A percentile compares a stretch with the other conserved stretches of the same genome.
phyloP scores from a whole-genome alignment of 1,284 basidiomycete species.

The Agroathelia rolfsii region DNA sequence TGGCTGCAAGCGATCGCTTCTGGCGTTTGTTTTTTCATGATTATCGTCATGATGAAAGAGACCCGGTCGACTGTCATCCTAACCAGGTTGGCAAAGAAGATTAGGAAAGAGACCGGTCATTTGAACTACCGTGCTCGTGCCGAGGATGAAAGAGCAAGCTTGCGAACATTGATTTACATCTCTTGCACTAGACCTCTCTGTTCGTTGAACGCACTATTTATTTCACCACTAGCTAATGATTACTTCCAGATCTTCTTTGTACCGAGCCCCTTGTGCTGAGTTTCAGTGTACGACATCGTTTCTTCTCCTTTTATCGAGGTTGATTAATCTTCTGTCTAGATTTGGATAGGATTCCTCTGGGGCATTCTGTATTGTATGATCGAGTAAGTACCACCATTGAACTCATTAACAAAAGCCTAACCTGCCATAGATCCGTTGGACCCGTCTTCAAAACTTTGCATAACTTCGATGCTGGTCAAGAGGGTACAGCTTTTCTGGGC shows the following conservation, averaged over 20 bases:
- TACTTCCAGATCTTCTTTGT: conserved; percentile 40
- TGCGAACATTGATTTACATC: conserved; percentile 49
- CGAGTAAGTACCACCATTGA: conserved; percentile 30
- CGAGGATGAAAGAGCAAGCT: conserved; percentile 50
- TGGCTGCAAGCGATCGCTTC: conserved; percentile 66
- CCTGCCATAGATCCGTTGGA: conserved; percentile 39
- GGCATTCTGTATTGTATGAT: conserved; percentile 66
- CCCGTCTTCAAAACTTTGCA: conserved; percentile 55
- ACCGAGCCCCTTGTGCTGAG: conserved; percentile 72
- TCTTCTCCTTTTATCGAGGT: not conserved
- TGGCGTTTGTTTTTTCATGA: conserved; percentile 30
- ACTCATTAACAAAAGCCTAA: not conserved
- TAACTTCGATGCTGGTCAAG: conserved; percentile 52
- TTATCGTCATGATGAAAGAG: conserved; percentile 46
- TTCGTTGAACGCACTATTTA: conserved; percentile 23
- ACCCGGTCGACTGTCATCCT: conserved; percentile 58
- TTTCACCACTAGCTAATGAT: conserved; percentile 3
- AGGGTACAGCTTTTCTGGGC: conserved; percentile 52
- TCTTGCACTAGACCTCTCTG: conserved; percentile 62
- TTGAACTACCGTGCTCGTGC: conserved; percentile 48
- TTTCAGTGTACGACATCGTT: conserved; percentile 46
- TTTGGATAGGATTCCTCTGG: conserved; percentile 75
- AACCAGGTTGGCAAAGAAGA: conserved; percentile 43
- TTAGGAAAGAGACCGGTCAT: conserved; percentile 55
- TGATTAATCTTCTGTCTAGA: conserved; percentile 27